Percentiles rank a stretch among this genome's conserved stretches.
These are phyloP conservation scores for Rubroboletus satanas DNA, from an alignment of 768 basidiomycete species.

Conservation along the genomic window DNA sequence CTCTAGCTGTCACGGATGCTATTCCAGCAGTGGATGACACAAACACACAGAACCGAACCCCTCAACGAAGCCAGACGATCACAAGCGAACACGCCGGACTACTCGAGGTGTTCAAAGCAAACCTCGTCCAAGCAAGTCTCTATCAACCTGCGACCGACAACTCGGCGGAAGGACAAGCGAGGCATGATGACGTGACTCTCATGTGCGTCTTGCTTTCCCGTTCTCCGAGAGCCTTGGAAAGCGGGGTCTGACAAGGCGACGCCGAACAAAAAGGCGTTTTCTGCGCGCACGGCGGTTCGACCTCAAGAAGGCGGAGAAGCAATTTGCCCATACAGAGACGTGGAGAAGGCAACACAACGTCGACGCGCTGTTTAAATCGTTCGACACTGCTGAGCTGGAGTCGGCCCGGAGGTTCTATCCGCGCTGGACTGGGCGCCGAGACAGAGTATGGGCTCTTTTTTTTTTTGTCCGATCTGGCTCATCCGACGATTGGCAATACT, in stretches of 20 bases:
- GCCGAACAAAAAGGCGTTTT: constrained; percentile 56
- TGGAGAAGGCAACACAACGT: constrained; percentile 68
- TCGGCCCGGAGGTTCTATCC: constrained; percentile 63
- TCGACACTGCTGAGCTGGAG: constrained; percentile 59
- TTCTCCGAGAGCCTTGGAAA: background rate
- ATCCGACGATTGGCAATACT: background rate
- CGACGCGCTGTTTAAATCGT: constrained; percentile 56
- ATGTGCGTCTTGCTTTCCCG: constrained; percentile 42
- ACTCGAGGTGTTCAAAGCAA: constrained; percentile 50
- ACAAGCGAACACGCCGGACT: constrained; percentile 2
- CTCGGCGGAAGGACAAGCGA: constrained; percentile 29
- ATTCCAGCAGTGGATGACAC: background rate
- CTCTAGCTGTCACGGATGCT: background rate
- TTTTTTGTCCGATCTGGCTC: background rate
- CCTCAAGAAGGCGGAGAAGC: constrained; percentile 56
- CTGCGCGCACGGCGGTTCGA: constrained; percentile 76
- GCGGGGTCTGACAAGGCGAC: background rate
- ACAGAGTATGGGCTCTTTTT: constrained; percentile 48
- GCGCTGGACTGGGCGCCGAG: constrained; percentile 74
- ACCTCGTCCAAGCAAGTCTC: constrained; percentile 46
- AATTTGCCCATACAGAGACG: constrained; percentile 62
- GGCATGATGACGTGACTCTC: constrained; percentile 64
- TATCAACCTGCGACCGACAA: constrained; percentile 41
- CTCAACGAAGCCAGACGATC: background rate
- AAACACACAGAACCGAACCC: background rate